These are phyloP conservation scores for Gnomoniopsis smithogilvyi DNA, from an alignment of 2,329 filamentous ascomycete genomes.

Conservation along the genomic window DNA sequence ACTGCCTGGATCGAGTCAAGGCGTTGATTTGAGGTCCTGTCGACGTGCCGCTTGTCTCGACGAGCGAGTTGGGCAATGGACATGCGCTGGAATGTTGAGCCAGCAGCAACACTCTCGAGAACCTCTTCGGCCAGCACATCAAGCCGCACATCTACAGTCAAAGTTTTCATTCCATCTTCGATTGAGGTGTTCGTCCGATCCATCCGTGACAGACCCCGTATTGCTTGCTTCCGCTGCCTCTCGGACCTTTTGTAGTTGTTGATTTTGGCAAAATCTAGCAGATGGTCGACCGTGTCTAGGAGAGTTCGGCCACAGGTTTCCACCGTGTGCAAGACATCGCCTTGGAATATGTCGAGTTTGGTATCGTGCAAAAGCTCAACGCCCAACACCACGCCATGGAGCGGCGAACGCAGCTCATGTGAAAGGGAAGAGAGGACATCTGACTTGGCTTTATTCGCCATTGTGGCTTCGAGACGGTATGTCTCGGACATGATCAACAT, in stretches of 20 bases:
- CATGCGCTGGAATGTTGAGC: not conserved
- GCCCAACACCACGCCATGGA: constrained; percentile 54
- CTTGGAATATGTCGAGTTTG: constrained; percentile 36
- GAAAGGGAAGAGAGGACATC: constrained; percentile 54
- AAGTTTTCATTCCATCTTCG: constrained; percentile 24
- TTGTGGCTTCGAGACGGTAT: constrained; percentile 36
- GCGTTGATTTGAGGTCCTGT: not conserved
- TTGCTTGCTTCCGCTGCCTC: not conserved
- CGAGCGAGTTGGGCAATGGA: constrained; percentile 8
- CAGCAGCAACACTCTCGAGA: constrained; percentile 24
- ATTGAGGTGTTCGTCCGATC: constrained; percentile 4
- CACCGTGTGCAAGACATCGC: constrained; percentile 42
- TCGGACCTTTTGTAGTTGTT: constrained; percentile 28
- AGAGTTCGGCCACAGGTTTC: constrained; percentile 45
- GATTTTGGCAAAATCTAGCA: constrained; percentile 50
- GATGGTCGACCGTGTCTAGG: constrained; percentile 46
- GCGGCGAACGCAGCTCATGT: constrained; percentile 53
- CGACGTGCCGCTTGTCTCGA: not conserved
- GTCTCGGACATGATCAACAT: constrained; percentile 55
- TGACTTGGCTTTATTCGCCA: constrained; percentile 39
- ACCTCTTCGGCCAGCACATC: constrained; percentile 31
- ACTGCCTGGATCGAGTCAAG: constrained; percentile 1
- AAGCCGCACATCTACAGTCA: constrained; percentile 29
- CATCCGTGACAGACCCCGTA: not conserved
- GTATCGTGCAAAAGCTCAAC: constrained; percentile 43